Evolutionary conservation across 768 basidiomycete genomes (phyloP), one percentile per base, ranked within the genome.

Genomic region (Phlegmacium glaucopus): DNA sequence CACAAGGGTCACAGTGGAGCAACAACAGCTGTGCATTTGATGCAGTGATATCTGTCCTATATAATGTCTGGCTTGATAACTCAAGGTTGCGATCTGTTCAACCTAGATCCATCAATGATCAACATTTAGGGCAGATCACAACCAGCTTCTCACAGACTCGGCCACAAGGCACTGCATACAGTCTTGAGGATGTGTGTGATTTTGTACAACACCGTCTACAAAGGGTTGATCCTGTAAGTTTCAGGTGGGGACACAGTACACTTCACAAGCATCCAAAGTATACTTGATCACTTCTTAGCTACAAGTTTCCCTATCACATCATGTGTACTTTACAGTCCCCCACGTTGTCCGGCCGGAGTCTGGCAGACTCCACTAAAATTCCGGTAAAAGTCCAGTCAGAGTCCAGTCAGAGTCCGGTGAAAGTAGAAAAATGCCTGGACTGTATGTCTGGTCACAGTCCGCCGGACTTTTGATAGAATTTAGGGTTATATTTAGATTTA

Each of bases 21-120:
- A 36, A 48, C 16, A 40, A 36, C n/a, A 48, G 40, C 18, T 48
- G 47, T 25, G 39, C 40, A 1, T 48, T 34, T 15, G 40, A 48
- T 30, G 7, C 38, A 13, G 15, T 42, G 6, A 25, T 42, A 15
- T 32, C 35, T 27, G 27, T 48, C 9, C 27, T 48, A 6, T 18
- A 12, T 9, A n/a, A 36, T 15, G 5, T 42, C 11, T 48, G 40
- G 40, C 30, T 13, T 32, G 30, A 32, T 32, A 13, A 8, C 13
- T 8, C 13, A 13, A 32, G 9, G 13, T 8, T n/a, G 30, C 30
- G 8, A 8, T 8, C 30, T 32, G 30, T 8, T 8, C 30, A 32
- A 32, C 30, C 13, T n/a, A n/a, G n/a, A n/a, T n/a, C n/a, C n/a
- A n/a, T 32, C 13, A 32, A 32, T 32, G 9, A 8, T 32, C 9